Evolutionary conservation across 768 basidiomycete species (phyloP).

Genomic region (Boletus rufocinnamomeus): DNA sequence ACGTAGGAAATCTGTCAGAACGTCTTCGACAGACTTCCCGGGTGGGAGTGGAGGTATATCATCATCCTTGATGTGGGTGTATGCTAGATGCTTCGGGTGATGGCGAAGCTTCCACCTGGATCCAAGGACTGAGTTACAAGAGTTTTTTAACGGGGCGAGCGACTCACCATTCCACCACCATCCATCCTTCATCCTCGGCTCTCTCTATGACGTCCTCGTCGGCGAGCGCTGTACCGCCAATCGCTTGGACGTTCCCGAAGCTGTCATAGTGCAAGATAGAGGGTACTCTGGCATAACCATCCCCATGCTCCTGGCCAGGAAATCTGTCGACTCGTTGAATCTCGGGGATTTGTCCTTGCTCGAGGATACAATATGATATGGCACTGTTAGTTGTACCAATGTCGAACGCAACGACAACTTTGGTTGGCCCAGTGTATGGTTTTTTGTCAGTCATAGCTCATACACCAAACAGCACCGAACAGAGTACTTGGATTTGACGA

Average conservation of each 20-base stretch:
- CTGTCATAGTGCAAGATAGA: conserved; percentile 7
- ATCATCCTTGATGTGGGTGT: background rate
- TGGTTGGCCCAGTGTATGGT: background rate
- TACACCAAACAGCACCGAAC: background rate
- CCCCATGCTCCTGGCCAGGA: background rate
- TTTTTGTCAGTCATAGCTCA: background rate
- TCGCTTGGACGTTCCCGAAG: conserved; percentile 1
- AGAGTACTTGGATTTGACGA: background rate
- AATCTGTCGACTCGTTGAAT: conserved; percentile 4
- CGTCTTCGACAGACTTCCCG: conserved; percentile 18
- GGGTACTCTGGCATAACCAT: conserved; percentile 2
- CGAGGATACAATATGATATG: background rate
- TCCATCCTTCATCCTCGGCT: background rate
- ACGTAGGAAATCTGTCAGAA: conserved; percentile 27
- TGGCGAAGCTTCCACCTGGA: conserved; percentile 2
- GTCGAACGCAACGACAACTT: background rate
- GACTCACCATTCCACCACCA: conserved; percentile 1
- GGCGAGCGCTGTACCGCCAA: background rate
- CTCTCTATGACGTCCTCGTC: background rate
- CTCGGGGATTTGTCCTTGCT: conserved; percentile 3
- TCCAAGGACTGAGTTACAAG: background rate
- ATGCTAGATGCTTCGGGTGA: background rate
- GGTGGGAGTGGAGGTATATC: conserved; percentile 1
- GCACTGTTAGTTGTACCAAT: background rate
- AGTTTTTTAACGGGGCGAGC: no score